Conservation (phyloP, 495 filamentous ascomycete species). For the Penicillium cosmopolitanum region DNA sequence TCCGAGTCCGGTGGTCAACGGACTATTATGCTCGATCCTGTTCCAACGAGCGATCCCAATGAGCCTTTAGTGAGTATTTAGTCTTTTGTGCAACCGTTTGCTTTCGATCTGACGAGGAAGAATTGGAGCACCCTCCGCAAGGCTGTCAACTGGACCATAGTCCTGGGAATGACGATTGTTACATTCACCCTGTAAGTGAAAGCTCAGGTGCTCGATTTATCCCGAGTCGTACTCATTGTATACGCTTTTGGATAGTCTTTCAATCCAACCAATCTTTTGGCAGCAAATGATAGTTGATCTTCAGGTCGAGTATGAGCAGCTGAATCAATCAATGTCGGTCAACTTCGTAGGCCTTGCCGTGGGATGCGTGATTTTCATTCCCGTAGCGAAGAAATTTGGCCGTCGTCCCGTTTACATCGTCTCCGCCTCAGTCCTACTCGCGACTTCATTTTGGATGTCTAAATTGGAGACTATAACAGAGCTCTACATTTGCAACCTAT, state of each 20-base stretch:
- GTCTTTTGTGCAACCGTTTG: background rate
- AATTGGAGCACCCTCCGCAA: constrained; percentile 42
- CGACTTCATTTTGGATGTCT: constrained; percentile 34
- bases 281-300: constrained; percentile 40
- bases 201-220: background rate
- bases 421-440: constrained; percentile 35
- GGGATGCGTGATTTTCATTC: constrained; percentile 40
- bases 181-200: constrained; percentile 38
- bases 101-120: constrained; percentile 14
- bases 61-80: constrained; percentile 33
- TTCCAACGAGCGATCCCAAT: constrained; percentile 39
- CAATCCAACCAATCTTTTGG: constrained; percentile 40
- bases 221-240: background rate
- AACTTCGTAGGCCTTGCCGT: constrained; percentile 37
- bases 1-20: constrained; percentile 20
- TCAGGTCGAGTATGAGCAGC: constrained; percentile 27
- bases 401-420: constrained; percentile 40
- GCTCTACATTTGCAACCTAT: constrained; percentile 35
- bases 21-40: constrained; percentile 32
- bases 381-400: constrained; percentile 38
- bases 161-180: constrained; percentile 33
- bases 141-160: constrained; percentile 35
- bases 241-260: constrained; percentile 24
- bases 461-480: constrained; percentile 29
- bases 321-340: constrained; percentile 37